Evolutionary conservation across 768 basidiomycete species (phyloP), one percentile per base, ranked within the genome.

Genomic region (Auricularia sp.): DNA sequence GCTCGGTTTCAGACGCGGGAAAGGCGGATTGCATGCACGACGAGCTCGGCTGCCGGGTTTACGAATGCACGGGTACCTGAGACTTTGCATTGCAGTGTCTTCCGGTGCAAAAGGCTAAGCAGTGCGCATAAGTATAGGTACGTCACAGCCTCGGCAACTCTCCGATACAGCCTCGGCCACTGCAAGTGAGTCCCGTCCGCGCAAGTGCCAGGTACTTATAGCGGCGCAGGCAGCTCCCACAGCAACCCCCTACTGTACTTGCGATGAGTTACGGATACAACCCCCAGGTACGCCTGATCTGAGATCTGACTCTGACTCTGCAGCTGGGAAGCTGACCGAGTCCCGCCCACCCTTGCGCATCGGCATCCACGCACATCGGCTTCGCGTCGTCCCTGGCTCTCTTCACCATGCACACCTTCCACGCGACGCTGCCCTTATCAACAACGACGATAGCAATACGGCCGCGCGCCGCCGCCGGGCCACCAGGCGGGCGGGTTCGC

Each of bases 401-500:
- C 7, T 42, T 42, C 5, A 13, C 18, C 18, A 1, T 18, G 18
- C 21, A 6, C 47, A 24, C 14, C 18, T 6, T 1, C 47, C 5
- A 21, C 47, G 16, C 47, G 16, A 21, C 16, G 16, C 47, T 51
- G 39, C 39, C 13, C 39, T 1, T 24, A 21, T 51, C 47, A 2
- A 1, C 18, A 24, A 7, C 24, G 6, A 29, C 24, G 33, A 29
- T 54, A 62, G 62, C 47, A 70, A 39, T 73, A 73, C 64, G 74
- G 76, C 33, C 74, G 74, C 45, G 75, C 75, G 14, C 44, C 67
- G 2, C 36, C 58, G 37, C 39, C 39, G 18, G 62, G 62, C 1
- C 75, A 74, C 1, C 69, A 71, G 5, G 56, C 29, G 1, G 77
- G 76, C 61, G 73, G 77, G 14, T 78, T 78, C 37, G 69, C 74